Conservation (phyloP, 2,329 filamentous ascomycete species). For the Penicillium brevicompactum region DNA sequence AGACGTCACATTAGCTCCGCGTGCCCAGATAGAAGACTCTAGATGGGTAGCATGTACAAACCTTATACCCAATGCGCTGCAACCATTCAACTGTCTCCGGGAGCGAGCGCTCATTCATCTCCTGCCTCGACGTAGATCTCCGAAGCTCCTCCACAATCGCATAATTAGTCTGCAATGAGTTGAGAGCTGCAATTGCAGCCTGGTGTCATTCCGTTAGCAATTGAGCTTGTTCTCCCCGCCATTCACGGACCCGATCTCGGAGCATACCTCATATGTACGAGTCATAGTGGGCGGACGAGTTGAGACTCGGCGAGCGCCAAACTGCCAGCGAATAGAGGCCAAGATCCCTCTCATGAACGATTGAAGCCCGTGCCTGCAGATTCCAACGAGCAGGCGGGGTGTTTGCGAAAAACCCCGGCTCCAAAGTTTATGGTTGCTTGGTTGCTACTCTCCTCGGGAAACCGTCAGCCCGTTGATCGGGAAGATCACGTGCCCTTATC, state of each 20-base stretch:
- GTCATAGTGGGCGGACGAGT: conserved; percentile 36
- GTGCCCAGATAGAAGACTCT: not conserved
- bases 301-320: conserved; percentile 31
- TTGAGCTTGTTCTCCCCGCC: not conserved
- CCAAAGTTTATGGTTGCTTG: conserved; percentile 13
- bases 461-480: conserved; percentile 14
- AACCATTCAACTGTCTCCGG: conserved; percentile 83
- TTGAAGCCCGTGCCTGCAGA: conserved; percentile 14
- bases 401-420: conserved; percentile 21
- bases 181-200: conserved; percentile 73
- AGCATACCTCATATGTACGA: conserved; percentile 43
- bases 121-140: conserved; percentile 64
- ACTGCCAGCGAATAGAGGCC: conserved; percentile 19
- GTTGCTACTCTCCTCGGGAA: conserved; percentile 27
- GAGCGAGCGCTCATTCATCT: conserved; percentile 73
- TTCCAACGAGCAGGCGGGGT: conserved; percentile 19
- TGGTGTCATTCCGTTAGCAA: conserved; percentile 35
- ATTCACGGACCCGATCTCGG: conserved; percentile 1
- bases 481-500: conserved; percentile 22
- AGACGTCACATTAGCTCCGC: not conserved
- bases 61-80: conserved; percentile 72
- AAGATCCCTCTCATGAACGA: conserved; percentile 35
- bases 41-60: conserved; percentile 42
- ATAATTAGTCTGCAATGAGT: conserved; percentile 78
- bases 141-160: conserved; percentile 74